Conservation (phyloP, 257 asterid genomes). For the Buddleja alternifolia region DNA sequence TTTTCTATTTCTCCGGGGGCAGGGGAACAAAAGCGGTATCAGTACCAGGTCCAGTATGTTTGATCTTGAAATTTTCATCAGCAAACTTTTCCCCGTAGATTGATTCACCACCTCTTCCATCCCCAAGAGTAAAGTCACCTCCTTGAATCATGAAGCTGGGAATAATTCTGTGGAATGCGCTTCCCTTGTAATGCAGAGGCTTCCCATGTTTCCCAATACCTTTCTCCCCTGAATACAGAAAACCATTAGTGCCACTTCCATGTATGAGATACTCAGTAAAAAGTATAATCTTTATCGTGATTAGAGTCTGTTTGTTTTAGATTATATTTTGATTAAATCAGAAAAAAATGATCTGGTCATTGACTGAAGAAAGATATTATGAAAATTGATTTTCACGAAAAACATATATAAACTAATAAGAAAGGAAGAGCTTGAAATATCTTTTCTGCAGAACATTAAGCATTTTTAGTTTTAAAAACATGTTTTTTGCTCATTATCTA, state of each 20-base stretch:
- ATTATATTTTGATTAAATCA: too few relatives aligned
- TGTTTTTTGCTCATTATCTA: too few relatives aligned
- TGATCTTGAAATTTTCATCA: slow-evolving; percentile 94
- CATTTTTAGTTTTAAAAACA: too few relatives aligned
- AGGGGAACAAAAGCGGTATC: not conserved
- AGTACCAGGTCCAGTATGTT: slow-evolving; percentile 94
- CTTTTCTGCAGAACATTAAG: too few relatives aligned
- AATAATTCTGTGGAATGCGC: slow-evolving; percentile 86
- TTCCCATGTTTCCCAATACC: slow-evolving; percentile 86
- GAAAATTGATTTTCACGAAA: too few relatives aligned
- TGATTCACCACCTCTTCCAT: slow-evolving; percentile 98
- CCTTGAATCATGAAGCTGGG: slow-evolving; percentile 99
- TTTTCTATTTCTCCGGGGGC: not conserved
- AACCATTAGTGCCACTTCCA: not conserved
- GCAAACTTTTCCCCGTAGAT: slow-evolving; percentile 86
- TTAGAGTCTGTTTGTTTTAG: too few relatives aligned
- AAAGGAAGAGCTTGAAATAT: too few relatives aligned
- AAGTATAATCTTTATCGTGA: too few relatives aligned
- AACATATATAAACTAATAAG: too few relatives aligned
- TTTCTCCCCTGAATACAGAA: slow-evolving; percentile 72
- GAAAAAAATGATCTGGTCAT: too few relatives aligned
- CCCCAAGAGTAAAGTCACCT: slow-evolving; percentile 96
- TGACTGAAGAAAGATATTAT: too few relatives aligned
- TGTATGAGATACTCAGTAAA: slow-evolving; percentile 12
- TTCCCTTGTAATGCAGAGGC: slow-evolving; percentile 92